Evolutionary conservation across 768 basidiomycete genomes (phyloP).

Genomic region (Leucogyrophana mollusca): DNA sequence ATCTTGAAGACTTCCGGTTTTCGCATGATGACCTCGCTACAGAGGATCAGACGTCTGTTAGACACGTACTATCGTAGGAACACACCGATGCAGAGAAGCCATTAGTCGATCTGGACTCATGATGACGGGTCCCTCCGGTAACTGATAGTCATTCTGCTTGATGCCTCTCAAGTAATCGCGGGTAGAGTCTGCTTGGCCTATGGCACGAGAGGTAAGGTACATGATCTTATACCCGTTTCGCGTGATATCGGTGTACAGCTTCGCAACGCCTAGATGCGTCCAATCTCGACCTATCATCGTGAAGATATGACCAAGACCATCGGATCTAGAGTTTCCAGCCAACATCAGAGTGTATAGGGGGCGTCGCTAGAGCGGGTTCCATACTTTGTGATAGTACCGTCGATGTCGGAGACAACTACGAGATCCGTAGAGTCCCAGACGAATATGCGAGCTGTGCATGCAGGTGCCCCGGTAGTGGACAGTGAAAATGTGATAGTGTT

Average conservation of each 20-base stretch:
- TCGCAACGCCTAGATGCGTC: constrained; percentile 97
- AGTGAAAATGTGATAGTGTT: constrained; percentile 95
- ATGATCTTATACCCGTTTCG: constrained; percentile 98
- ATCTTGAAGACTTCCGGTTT: constrained; percentile 99
- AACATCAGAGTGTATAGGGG: not conserved
- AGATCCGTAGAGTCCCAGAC: constrained; percentile 92
- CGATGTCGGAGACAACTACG: constrained; percentile 95
- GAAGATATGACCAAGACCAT: constrained; percentile 94
- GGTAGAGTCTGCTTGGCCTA: constrained; percentile 97
- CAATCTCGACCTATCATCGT: constrained; percentile 98
- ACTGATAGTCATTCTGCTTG: constrained; percentile 91
- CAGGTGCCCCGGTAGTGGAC: constrained; percentile 75
- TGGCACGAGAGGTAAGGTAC: constrained; percentile 95
- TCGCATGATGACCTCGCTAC: constrained; percentile 95
- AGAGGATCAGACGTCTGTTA: not conserved
- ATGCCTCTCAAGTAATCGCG: constrained; percentile 92
- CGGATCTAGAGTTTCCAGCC: constrained; percentile 57
- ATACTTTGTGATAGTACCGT: constrained; percentile 98
- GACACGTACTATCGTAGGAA: not conserved
- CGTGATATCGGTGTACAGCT: constrained; percentile 92
- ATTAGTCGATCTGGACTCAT: constrained; percentile 98
- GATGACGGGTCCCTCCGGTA: constrained; percentile 98
- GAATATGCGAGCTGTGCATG: constrained; percentile 91
- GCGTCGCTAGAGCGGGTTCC: constrained; percentile 16
- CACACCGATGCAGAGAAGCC: constrained; percentile 89